These are phyloP conservation scores for Mycena crocata DNA, from an alignment of 768 basidiomycete species.

Conservation along the genomic window DNA sequence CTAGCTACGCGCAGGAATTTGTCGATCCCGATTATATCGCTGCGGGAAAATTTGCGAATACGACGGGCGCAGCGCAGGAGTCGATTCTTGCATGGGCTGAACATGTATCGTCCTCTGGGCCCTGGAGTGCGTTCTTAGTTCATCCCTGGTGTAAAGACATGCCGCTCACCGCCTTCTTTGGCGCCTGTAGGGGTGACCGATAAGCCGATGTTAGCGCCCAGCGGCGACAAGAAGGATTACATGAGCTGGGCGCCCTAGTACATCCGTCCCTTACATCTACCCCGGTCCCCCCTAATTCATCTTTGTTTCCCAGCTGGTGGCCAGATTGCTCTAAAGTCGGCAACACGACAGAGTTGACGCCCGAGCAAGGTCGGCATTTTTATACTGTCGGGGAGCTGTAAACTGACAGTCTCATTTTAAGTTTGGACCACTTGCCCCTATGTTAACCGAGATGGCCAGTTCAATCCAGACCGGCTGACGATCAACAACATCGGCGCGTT, in stretches of 20 bases:
- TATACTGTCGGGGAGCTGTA: constrained; percentile 19
- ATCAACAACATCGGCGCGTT: constrained; percentile 69
- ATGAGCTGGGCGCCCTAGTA: constrained; percentile 81
- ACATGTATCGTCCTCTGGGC: constrained; percentile 53
- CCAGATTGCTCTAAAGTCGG: constrained; percentile 69
- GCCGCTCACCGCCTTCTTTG: constrained; percentile 13
- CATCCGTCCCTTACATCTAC: constrained; percentile 32
- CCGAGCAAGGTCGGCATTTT: constrained; percentile 57
- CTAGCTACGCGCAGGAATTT: constrained; percentile 66
- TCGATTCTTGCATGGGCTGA: constrained; percentile 63
- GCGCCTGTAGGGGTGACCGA: constrained; percentile 58
- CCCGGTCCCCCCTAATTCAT: neutral
- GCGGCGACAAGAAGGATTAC: constrained; percentile 69
- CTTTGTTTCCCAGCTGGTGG: constrained; percentile 66
- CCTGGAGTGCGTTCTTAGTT: constrained; percentile 63
- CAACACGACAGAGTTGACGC: constrained; percentile 67
- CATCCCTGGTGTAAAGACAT: neutral
- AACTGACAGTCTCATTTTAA: constrained; percentile 30
- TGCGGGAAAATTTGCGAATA: constrained; percentile 51
- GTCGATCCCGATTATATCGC: constrained; percentile 64
- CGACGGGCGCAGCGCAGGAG: constrained; percentile 58
- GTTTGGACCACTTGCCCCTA: constrained; percentile 74
- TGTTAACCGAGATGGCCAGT: constrained; percentile 65
- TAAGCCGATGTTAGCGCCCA: constrained; percentile 60
- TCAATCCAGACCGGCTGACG: constrained; percentile 72